These are phyloP conservation scores for Cryptosporidium sp. DNA, from an alignment of 169 alveolate species.

Conservation along the genomic window DNA sequence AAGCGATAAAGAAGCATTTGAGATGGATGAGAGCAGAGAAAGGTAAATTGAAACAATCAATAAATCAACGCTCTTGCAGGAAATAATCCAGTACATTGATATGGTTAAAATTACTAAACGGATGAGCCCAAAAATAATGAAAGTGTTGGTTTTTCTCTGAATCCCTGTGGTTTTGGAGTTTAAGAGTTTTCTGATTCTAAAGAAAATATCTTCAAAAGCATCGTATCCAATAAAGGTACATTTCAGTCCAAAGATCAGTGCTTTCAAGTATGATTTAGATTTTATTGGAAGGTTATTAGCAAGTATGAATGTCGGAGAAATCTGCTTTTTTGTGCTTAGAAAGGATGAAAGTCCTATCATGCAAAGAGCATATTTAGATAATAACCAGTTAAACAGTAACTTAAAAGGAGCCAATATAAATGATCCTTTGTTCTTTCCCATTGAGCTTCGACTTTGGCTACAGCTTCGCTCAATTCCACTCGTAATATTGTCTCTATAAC, in stretches of 20 bases:
- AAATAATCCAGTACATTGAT: conserved; percentile 39
- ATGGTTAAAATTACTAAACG: background rate
- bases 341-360: background rate
- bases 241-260: conserved; percentile 19
- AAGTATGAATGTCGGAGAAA: conserved; percentile 42
- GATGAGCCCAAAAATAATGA: background rate
- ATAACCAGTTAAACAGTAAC: background rate
- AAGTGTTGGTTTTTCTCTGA: conserved; percentile 9
- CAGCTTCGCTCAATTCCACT: background rate
- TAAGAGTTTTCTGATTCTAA: background rate
- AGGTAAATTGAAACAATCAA: conserved; percentile 21
- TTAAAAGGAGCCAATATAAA: background rate
- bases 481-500: too few species aligned
- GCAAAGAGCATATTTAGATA: background rate
- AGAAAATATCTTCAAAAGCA: conserved; percentile 40
- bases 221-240: conserved; percentile 63
- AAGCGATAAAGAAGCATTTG: conserved; percentile 38
- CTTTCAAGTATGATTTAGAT: background rate
- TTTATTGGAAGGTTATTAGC: conserved; percentile 46
- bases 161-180: background rate
- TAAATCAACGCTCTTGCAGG: conserved; percentile 27
- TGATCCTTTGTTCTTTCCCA: background rate
- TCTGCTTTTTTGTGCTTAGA: background rate
- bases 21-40: conserved; percentile 25
- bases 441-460: background rate